Evolutionary conservation across 108 stramenopile genomes (phyloP), one percentile per base, ranked within the genome.

Genomic region (Cyclotella kingstonii): DNA sequence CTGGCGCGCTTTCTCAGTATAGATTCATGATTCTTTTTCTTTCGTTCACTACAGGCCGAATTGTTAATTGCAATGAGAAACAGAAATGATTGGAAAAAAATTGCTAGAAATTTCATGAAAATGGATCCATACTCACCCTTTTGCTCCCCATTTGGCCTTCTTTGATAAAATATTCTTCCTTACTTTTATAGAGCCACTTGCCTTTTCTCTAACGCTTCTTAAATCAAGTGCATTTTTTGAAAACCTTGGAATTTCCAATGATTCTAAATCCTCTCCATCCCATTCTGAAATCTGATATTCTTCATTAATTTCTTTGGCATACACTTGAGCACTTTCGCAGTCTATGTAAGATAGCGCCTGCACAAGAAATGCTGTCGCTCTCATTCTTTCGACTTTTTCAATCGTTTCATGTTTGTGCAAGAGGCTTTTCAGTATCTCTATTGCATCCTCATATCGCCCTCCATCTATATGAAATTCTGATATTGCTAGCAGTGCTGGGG

Each of bases 1-100:
- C 56, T 57, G 2, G 85, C 76, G 28, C 91, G 81, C 54, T 79
- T 82, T 31, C 83, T 80, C 21, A 87, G 67, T 14, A 92, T 71
- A 11, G 78, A 54, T 40, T 89, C 87, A 35, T 73, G 76, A 33
- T 63, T 74, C 66, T 71, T 54, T 54, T 78, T 69, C 36, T 76
- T 70, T 44, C 68, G 59, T 49, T 64, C 66, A 21, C 75, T 58
- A n/a, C n/a, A n/a, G n/a, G n/a, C n/a, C n/a, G n/a, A n/a, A n/a
- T n/a, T n/a, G n/a, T n/a, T n/a, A n/a, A n/a, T n/a, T n/a, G n/a
- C n/a, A n/a, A n/a, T n/a, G 29, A 33, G 34, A 38, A 14, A 11
- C n/a, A 38, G n/a, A 49, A 34, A 22, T 45, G 50, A 11, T 25
- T 54, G 15, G 41, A 54, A 57, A 17, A 61, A 19, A 9, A 27